phyloP scores from a whole-genome alignment of 305 asterid genomes.

The Euphrasia arctica region DNA sequence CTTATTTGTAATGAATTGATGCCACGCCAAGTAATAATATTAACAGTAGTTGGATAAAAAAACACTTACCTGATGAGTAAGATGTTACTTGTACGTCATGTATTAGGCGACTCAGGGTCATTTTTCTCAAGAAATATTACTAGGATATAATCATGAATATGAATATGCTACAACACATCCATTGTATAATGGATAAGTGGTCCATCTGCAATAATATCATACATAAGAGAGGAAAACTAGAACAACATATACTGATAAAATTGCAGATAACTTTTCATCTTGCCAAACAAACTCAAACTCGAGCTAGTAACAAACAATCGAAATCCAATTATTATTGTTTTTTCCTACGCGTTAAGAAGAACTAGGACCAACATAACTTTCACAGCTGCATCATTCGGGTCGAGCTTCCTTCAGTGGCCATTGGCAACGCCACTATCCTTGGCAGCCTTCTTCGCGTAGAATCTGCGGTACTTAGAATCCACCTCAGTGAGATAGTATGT shows the following conservation, averaged over 20 bases:
- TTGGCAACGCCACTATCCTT: slow-evolving; percentile 58
- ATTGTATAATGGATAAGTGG: neutral
- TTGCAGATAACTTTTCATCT: slow-evolving; percentile 27
- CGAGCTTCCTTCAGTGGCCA: slow-evolving; percentile 49
- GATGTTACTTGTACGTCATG: neutral
- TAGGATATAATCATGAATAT: neutral
- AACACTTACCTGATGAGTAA: neutral
- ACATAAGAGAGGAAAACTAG: neutral
- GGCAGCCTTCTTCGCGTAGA: slow-evolving; percentile 62
- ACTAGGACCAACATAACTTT: slow-evolving; percentile 25
- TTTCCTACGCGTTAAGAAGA: slow-evolving; percentile 20
- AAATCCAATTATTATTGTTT: slow-evolving; percentile 27
- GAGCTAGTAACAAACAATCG: slow-evolving; percentile 24
- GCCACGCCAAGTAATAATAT: neutral
- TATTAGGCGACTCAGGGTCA: neutral
- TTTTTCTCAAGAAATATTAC: too few relatives aligned
- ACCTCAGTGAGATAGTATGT: slow-evolving; percentile 92
- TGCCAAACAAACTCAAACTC: slow-evolving; percentile 29
- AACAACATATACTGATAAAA: neutral
- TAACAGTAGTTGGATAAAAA: neutral
- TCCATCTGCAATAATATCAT: slow-evolving; percentile 20
- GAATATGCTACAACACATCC: slow-evolving; percentile 29
- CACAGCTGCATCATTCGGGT: slow-evolving; percentile 17
- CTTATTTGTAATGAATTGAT: neutral
- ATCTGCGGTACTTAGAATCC: slow-evolving; percentile 88